A percentile compares a stretch with the other conserved stretches of the same genome.
These are phyloP conservation scores for Ustilago bromivora DNA, from an alignment of 1,284 basidiomycete genomes.

Conservation along the genomic window DNA sequence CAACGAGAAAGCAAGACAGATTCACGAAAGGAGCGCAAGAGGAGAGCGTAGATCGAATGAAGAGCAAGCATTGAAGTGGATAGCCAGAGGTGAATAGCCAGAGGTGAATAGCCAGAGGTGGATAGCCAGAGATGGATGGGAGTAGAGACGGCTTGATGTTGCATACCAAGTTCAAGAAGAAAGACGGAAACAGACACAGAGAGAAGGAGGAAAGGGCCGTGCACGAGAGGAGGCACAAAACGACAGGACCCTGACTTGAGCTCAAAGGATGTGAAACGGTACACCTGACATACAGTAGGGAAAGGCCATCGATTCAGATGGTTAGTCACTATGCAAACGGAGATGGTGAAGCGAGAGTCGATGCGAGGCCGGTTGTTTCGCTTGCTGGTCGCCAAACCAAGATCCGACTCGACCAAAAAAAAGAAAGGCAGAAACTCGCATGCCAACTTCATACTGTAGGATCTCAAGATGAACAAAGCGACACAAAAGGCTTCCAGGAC, in stretches of 20 bases:
- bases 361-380: slow-evolving; percentile 13
- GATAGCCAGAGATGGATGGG: slow-evolving; percentile 15
- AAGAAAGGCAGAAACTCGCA: not conserved
- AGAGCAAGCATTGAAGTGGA: not conserved
- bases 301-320: slow-evolving; percentile 7
- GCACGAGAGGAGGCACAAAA: slow-evolving; percentile 14
- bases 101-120: not conserved
- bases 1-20: not conserved
- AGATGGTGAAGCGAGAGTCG: slow-evolving; percentile 18
- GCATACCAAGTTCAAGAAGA: slow-evolving; percentile 28
- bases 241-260: slow-evolving; percentile 21
- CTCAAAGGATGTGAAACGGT: slow-evolving; percentile 2
- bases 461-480: not conserved
- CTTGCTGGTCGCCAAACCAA: not conserved
- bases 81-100: not conserved
- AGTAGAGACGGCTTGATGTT: slow-evolving; percentile 31
- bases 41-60: slow-evolving; percentile 10
- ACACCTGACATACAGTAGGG: not conserved
- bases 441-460: not conserved
- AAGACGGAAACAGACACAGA: slow-evolving; percentile 6
- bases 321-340: slow-evolving; percentile 21
- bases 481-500: not conserved
- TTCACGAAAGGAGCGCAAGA: slow-evolving; percentile 11
- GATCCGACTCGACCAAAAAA: not conserved
- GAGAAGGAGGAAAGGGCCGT: slow-evolving; percentile 18